Base-by-base conservation (phyloP, 1,284 basidiomycete species). In the Sanghuangporus sanghuang region DNA sequence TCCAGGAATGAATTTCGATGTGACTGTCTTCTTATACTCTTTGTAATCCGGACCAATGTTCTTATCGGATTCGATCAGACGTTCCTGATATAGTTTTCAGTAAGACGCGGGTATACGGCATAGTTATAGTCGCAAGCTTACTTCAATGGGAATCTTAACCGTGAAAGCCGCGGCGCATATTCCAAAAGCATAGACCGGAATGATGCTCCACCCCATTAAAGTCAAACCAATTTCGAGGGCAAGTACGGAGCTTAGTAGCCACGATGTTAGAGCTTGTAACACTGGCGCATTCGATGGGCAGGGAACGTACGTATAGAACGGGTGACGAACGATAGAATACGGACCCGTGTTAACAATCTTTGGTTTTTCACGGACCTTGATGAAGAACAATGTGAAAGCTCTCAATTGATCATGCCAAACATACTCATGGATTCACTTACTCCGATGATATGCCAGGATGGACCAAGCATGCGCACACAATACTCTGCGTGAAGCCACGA, bases 181-280 rank as follows among this genome's bases (percentile, higher is more conserved):
- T 35, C 66, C 64, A 8, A 74, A 64, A 38, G 69, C 69, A 2
- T 69, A 68, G 50, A 77, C 65, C 18, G 75, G 76, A 18, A 69
- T 65, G 63, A 76, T 76, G 18, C 73, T 76, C 75, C 76, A 77
- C 53, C 68, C 72, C 73, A 76, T 75, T 0, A 71, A 27, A 1
- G 72, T 69, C 59, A 71, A 70, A 32, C 70, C 42, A n/a, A 63
- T 39, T 60, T 71, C 68, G 53, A 74, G 71, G 2, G 74, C 60
- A 7, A 77, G 64, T 62, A 74, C 64, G 32, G 63, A 53, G 49
- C 74, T 76, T 63, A 48, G 54, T 32, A 14, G 11, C 35, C 21
- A 11, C 57, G 44, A 14, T 32, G 27, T 4, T 57, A 27, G 48
- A 2, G 3, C 36, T 35, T 23, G 14, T 11, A 9, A 40, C 1